Evolutionary conservation across 768 basidiomycete genomes (phyloP), one percentile per base, ranked within the genome.

Genomic region (Rhizopogon vinicolor): DNA sequence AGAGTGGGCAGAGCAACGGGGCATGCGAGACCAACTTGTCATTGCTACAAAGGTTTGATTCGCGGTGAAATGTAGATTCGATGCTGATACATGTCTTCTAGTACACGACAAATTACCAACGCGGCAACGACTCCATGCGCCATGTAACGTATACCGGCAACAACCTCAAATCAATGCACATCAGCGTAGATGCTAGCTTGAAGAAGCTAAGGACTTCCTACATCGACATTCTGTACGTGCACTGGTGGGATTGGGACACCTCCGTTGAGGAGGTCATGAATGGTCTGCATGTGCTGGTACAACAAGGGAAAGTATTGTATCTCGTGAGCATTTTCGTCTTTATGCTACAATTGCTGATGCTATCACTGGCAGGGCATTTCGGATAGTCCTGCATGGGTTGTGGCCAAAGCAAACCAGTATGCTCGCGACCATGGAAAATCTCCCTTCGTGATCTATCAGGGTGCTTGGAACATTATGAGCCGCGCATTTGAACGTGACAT

Each of bases 241-340:
- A 69, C 44, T 71, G 68, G 68, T 69, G 68, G 68, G 67, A 68
- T 51, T 74, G 81, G 81, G 82, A 84, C 61, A 81, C 79, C 9
- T 70, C 72, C 14, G 71, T 85, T 45, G 77, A 80, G 61, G 83
- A 86, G 65, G 67, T 84, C 41, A 82, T 85, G 81, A 73, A 75
- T 41, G 65, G 72, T 7, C 68, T 86, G 7, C 79, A 85, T 58
- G 67, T 73, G 18, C 72, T 85, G 35, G 78, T 85, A 37, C 65
- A 63, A 7, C 62, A 71, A 33, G 78, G 82, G 16, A 82, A 84
- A 58, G 80, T 83, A 3, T 63, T 78, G 5, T 79, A 79, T 59
- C 64, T 72, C 12, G 72, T 72, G 58, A 55, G 65, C 44, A 39
- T 19, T 19, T 13, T 19, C 16, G 7, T 22, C 18, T 16, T 16